phyloP scores from a whole-genome alignment of 2,329 filamentous ascomycete species.

The Scedosporium aurantiacum region DNA sequence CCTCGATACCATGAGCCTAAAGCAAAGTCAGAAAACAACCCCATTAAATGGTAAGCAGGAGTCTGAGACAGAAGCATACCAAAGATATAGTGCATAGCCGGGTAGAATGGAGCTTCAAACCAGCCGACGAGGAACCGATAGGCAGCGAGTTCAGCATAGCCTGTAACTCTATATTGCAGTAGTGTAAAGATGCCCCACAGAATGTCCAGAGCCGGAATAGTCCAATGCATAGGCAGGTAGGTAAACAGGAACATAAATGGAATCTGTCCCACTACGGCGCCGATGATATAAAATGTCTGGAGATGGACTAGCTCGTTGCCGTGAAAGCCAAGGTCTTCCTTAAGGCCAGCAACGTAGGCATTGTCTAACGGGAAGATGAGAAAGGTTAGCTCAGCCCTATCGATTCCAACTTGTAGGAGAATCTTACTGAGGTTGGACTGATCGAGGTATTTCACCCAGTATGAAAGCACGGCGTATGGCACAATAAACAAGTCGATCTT shows the following conservation, averaged over 20 bases:
- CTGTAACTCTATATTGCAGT: conserved; percentile 37
- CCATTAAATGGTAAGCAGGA: neutral
- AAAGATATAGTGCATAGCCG: conserved; percentile 27
- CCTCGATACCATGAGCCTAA: conserved; percentile 37
- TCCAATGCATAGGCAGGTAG: conserved; percentile 33
- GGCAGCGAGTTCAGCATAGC: conserved; percentile 37
- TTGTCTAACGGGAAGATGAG: conserved; percentile 18
- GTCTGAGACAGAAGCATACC: conserved; percentile 8
- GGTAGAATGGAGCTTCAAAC: conserved; percentile 35
- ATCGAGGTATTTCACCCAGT: conserved; percentile 18
- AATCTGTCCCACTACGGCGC: conserved; percentile 38
- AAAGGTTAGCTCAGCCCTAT: too few species aligned
- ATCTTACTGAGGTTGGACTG: conserved; percentile 15
- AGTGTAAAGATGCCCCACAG: conserved; percentile 48
- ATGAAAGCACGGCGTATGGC: conserved; percentile 15
- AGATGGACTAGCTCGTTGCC: conserved; percentile 43
- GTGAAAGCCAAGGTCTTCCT: conserved; percentile 37
- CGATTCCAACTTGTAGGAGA: too few species aligned
- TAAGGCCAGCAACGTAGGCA: conserved; percentile 43
- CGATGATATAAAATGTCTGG: conserved; percentile 36
- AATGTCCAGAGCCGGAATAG: conserved; percentile 39
- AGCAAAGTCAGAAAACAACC: conserved; percentile 2
- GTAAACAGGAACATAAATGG: conserved; percentile 42
- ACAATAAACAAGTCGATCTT: conserved; percentile 44
- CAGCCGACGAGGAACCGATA: conserved; percentile 44